Evolutionary conservation across 2,329 filamentous ascomycete genomes (phyloP).

Genomic region (Sphaerulina musiva): DNA sequence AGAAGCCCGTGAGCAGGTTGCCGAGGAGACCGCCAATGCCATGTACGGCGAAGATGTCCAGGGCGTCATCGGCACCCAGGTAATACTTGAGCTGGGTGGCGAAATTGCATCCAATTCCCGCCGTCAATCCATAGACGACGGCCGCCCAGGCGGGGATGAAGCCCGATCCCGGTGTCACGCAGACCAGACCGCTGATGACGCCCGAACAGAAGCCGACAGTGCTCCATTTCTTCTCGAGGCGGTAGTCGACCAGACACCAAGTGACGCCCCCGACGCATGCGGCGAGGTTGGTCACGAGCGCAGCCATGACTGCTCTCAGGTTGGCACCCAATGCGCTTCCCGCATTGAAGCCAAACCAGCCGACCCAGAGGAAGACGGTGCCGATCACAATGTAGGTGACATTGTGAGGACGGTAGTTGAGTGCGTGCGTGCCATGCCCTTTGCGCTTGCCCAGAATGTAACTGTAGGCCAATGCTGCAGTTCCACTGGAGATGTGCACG

Average conservation of each 20-base stretch:
- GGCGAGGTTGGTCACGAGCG: slow-evolving; percentile 76
- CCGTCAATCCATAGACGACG: slow-evolving; percentile 69
- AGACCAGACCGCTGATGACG: slow-evolving; percentile 77
- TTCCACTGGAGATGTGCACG: slow-evolving; percentile 82
- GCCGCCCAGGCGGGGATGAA: slow-evolving; percentile 81
- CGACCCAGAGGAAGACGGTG: slow-evolving; percentile 90
- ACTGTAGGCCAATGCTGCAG: slow-evolving; percentile 78
- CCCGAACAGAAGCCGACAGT: slow-evolving; percentile 91
- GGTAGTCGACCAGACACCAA: slow-evolving; percentile 84
- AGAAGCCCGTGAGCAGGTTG: slow-evolving; percentile 73
- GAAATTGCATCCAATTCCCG: slow-evolving; percentile 75
- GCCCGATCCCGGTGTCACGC: slow-evolving; percentile 81
- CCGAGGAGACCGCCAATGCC: slow-evolving; percentile 71
- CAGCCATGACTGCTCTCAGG: slow-evolving; percentile 79
- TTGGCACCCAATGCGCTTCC: slow-evolving; percentile 74
- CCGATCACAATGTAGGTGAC: slow-evolving; percentile 88
- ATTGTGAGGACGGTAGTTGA: slow-evolving; percentile 90
- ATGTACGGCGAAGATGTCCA: slow-evolving; percentile 85
- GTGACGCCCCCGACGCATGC: slow-evolving; percentile 80
- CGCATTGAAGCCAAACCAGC: slow-evolving; percentile 96
- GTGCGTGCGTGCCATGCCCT: slow-evolving; percentile 77
- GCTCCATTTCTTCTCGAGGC: slow-evolving; percentile 84
- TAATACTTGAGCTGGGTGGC: slow-evolving; percentile 87
- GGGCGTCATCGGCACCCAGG: slow-evolving; percentile 70
- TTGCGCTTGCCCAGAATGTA: slow-evolving; percentile 83